Evolutionary conservation across 352 stramenopile genomes (phyloP), one percentile per base, ranked within the genome.

Genomic region (Pythium aphanidermatum): DNA sequence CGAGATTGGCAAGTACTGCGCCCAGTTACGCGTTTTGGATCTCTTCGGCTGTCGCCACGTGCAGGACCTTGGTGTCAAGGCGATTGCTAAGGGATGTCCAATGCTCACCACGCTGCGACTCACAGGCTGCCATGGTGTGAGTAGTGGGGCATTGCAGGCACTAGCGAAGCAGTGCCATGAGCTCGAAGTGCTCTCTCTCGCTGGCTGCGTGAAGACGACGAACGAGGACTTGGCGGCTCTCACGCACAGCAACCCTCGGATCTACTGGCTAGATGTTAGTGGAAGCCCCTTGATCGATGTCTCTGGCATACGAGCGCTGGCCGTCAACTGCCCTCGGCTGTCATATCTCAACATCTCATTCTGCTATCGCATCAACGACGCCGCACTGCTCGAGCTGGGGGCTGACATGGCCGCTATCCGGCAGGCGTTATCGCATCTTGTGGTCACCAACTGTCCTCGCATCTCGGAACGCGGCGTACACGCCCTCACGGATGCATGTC

Each of bases 31-130:
- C 13, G 62, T 83, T 13, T 56, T 97, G 2, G 76, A 96, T 40
- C 65, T 97, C 8, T 88, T 85, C 46, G 85, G 86, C 3, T 96
- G 89, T 50, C 83, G 83, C 12, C 85, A 96, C 46, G 86, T 96
- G 1, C 79, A 92, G 19, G 74, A 93, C 39, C 44, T 59, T 7
- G 86, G 87, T 4, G 53, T 97, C 17, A 76, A 76, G 17, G 80
- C 85, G 0, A 54, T 97, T 11, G 85, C 86, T 0, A 64, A 71
- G 20, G 91, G 91, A 1, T 97, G 87, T 48, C 73, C 70, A 11
- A 46, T 70, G 24, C 63, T 97, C n/a, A 81, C 80, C 24, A 94
- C 82, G 20, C 66, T 97, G 8, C 78, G 78, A 43, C 69, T 96
- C 26, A 95, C 86, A 1, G 86, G 87, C 9, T 97, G 90, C 35